Evolutionary conservation across 257 asterid genomes (phyloP), one percentile per base, ranked within the genome.

Genomic region (Salvia hispanica): DNA sequence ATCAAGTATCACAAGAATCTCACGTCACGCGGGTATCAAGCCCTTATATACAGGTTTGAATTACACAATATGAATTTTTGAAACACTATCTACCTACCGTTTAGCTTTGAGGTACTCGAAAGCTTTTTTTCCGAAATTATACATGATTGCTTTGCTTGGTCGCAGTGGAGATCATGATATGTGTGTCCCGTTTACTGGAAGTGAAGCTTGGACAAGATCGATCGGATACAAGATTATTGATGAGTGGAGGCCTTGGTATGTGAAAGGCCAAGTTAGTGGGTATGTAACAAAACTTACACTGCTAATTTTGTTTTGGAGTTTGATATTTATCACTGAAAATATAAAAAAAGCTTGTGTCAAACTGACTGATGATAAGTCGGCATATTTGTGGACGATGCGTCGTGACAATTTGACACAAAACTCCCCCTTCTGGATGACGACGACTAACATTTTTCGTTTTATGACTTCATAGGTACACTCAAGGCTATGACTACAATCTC

Each of bases 171-270:
- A 93, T 81, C 99, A 93, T 71, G 99, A 90, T 77, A 85, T 93
- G 97, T 93, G 99, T 73, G 96, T 93, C 28, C 99, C 99, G 6
- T 90, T 15, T 57, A 93, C 92, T n/a, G 99, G 99, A 62, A 88
- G 83, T 62, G 76, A 88, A 84, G 96, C 88, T 5, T 93, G 97
- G 99, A 86, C 95, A 39, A 81, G 88, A 76, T 86, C 99, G 13
- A 9, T 93, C 7, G 99, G 99, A 70, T 90, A 93, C 70, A 74
- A 79, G 78, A 80, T 66, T 58, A 74, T 82, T 9, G 97, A 90
- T 28, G 85, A 79, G 61, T 88, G 97, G 96, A 88, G 99, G 86
- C 78, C 95, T 54, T 93, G 99, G 99, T 25, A 34, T 11, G 90
- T 85, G 55, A 70, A 81, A 14, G 73, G 65, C 42, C 96, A 88